phyloP scores from a whole-genome alignment of 768 basidiomycete species.

The Leccinum aurantiacum region DNA sequence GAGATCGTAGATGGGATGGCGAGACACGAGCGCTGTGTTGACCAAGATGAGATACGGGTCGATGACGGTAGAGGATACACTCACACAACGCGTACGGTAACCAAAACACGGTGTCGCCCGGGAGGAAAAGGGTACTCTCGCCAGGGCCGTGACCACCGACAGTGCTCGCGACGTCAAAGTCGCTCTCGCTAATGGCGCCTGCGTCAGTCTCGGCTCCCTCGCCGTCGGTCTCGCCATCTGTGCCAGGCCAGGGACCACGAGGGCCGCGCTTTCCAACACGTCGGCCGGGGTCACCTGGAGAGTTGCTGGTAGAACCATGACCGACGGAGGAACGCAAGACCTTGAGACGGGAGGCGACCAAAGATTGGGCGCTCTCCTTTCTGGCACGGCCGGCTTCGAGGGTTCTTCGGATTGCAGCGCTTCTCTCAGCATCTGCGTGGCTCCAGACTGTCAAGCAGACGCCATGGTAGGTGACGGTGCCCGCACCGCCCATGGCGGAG shows the following conservation, averaged over 20 bases:
- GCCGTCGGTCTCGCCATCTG: conserved; percentile 69
- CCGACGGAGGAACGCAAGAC: conserved; percentile 54
- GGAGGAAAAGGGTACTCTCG: conserved; percentile 85
- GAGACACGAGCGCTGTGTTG: conserved; percentile 76
- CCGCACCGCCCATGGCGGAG: conserved; percentile 38
- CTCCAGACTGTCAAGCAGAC: conserved; percentile 96
- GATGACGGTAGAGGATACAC: conserved; percentile 28
- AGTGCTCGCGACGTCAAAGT: conserved; percentile 80
- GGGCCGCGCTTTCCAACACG: conserved; percentile 61
- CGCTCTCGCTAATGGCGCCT: conserved; percentile 81
- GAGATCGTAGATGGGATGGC: conserved; percentile 91
- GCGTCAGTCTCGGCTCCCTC: conserved; percentile 71
- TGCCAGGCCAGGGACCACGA: conserved; percentile 70
- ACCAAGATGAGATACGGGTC: conserved; percentile 8
- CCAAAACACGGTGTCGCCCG: conserved; percentile 92
- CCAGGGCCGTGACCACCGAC: conserved; percentile 74
- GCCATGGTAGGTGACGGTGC: conserved; percentile 74
- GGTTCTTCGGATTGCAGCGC: conserved; percentile 78
- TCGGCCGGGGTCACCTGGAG: conserved; percentile 49
- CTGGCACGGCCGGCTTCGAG: conserved; percentile 76
- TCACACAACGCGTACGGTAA: conserved; percentile 88
- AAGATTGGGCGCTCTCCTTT: conserved; percentile 77
- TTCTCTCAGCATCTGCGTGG: conserved; percentile 87
- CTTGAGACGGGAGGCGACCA: conserved; percentile 67
- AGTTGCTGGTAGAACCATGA: conserved; percentile 43